Base-by-base conservation (phyloP, 495 filamentous ascomycete genomes). In the Friedmanniomyces simplex region DNA sequence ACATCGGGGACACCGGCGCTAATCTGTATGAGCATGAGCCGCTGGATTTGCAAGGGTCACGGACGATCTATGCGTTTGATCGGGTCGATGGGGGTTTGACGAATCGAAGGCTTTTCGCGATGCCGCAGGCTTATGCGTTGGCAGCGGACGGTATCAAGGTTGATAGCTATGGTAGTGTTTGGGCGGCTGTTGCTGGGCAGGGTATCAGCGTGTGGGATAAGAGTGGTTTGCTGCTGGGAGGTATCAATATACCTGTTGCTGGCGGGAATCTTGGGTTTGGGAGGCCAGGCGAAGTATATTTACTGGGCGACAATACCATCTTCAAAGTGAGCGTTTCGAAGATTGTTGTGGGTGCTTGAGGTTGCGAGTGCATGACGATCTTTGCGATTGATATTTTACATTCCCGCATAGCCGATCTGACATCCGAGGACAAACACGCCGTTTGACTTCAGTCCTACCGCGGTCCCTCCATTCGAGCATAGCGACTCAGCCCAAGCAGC, bases 51-150 rank as follows among this genome's bases (percentile, higher is more conserved):
- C 51, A 54, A 22, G 51, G 51, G 1, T 8, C 37, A 1, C 32
- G 51, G 32, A 54, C 51, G n/a, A 54, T 54, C 51, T 54, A 54
- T 34, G 51, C 51, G 16, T 54, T 41, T 28, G 51, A 54, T 21
- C 51, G 51, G 16, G 32, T 20, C 12, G 37, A 22, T 41, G 14
- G 24, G n/a, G 41, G 41, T 30, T 26, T 54, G 51, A 42, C 34
- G 1, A 54, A 54, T 28, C 32, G 34, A 12, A 30, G 34, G 22
- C 32, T 54, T 18, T 54, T 54, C 24, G 51, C 51, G 1, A 54
- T 54, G 51, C 51, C 51, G 11, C 8, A 42, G 24, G 51, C 51
- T 18, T 16, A 14, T 16, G 30, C 13, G 14, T 41, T 13, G 16
- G 51, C 51, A 11, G 34, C 51, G 11, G 51, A 54, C n/a, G 51